Evolutionary conservation across 2,329 filamentous ascomycete species (phyloP).

Genomic region (Monilinia laxa): DNA sequence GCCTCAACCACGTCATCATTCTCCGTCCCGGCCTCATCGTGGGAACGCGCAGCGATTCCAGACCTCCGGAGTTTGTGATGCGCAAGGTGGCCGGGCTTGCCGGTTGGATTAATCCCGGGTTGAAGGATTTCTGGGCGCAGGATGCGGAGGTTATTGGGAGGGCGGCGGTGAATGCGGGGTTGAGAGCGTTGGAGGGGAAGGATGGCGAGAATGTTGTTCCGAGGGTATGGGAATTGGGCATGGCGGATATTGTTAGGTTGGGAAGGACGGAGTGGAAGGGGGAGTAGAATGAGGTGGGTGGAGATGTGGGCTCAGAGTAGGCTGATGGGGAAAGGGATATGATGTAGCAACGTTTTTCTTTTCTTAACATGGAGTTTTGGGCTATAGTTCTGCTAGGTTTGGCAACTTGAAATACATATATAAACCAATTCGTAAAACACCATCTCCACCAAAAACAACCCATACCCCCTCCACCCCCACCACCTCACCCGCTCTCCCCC

Average conservation of each 20-base stretch:
- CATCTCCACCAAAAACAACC: conserved; percentile 34
- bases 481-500: conserved; percentile 47
- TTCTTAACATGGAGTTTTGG: too few species aligned
- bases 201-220: conserved; percentile 46
- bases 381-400: too few species aligned
- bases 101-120: conserved; percentile 53
- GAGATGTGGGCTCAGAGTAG: too few species aligned
- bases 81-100: conserved; percentile 56
- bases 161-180: conserved; percentile 51
- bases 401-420: too few species aligned
- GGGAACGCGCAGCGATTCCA: conserved; percentile 63
- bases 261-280: conserved; percentile 46
- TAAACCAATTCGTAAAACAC: conserved; percentile 39
- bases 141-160: conserved; percentile 60
- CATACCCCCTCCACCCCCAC: conserved; percentile 46
- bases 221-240: conserved; percentile 49
- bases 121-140: conserved; percentile 66
- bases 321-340: too few species aligned
- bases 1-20: conserved; percentile 70
- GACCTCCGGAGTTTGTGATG: conserved; percentile 57
- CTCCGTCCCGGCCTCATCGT: conserved; percentile 75
- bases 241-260: conserved; percentile 52
- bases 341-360: too few species aligned
- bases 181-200: conserved; percentile 48
- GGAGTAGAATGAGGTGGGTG: conserved; percentile 6